Conservation (phyloP, 192 early-diverging fungal genomes). For the Coemansia biformis region DNA sequence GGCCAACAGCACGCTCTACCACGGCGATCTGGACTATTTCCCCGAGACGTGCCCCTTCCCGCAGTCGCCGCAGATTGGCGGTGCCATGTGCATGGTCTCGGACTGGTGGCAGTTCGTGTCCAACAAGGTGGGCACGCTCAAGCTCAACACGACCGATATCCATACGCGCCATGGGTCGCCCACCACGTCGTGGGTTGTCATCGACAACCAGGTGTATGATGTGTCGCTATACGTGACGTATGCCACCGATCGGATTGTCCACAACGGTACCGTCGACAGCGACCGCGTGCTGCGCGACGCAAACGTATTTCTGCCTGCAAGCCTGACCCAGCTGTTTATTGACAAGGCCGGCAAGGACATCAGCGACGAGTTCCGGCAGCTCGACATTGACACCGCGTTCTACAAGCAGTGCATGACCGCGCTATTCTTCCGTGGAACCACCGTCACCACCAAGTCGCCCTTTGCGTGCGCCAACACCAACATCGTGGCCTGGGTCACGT, state of each 20-base stretch:
- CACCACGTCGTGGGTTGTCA: conserved; percentile 34
- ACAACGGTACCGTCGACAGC: conserved; percentile 33
- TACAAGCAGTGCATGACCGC: conserved; percentile 38
- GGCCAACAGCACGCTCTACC: conserved; percentile 21
- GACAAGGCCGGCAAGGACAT: conserved; percentile 35
- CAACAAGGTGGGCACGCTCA: conserved; percentile 37
- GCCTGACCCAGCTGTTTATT: conserved; percentile 34
- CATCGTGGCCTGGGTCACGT: conserved; percentile 48
- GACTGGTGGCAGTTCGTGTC: conserved; percentile 26
- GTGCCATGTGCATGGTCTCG: conserved; percentile 21
- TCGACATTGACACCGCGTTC: conserved; percentile 22
- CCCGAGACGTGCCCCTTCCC: conserved; percentile 41
- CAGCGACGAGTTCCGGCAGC: conserved; percentile 8
- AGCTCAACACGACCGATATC: conserved; percentile 26
- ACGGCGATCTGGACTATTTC: conserved; percentile 8
- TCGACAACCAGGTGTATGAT: conserved; percentile 30
- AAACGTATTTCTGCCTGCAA: conserved; percentile 28
- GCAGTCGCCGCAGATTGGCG: conserved; percentile 40
- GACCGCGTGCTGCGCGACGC: conserved; percentile 19
- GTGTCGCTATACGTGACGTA: conserved; percentile 33
- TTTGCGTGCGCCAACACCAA: conserved; percentile 52
- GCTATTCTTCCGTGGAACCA: conserved; percentile 42
- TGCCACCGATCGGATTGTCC: conserved; percentile 24
- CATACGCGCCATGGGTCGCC: conserved; percentile 16
- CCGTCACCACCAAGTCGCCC: conserved; percentile 28